These are phyloP conservation scores for Talaromyces rugulosus DNA, from an alignment of 2,329 filamentous ascomycete genomes.

Conservation along the genomic window DNA sequence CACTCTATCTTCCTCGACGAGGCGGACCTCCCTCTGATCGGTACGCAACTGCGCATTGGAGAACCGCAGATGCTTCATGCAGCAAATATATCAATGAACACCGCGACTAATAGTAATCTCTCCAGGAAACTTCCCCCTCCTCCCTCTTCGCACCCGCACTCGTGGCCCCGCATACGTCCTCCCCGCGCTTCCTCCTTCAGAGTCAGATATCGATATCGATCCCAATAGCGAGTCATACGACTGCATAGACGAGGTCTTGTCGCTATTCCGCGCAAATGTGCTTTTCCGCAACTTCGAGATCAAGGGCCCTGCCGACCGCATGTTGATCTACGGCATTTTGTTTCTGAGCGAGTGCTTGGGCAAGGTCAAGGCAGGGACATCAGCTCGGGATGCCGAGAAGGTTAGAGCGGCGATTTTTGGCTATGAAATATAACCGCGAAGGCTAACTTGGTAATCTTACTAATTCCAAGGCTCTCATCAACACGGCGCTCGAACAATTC, in stretches of 20 bases:
- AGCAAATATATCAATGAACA: background rate
- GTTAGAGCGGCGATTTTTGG: conserved; percentile 25
- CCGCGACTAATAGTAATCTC: background rate
- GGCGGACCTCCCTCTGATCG: conserved; percentile 63
- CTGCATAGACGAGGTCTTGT: conserved; percentile 87
- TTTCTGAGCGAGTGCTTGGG: conserved; percentile 86
- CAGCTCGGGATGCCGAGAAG: conserved; percentile 63
- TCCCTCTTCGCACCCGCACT: conserved; percentile 90
- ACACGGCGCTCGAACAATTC: conserved; percentile 91
- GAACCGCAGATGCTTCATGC: background rate
- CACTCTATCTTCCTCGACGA: conserved; percentile 93
- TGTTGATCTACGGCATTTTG: conserved; percentile 94
- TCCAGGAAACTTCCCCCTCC: conserved; percentile 85
- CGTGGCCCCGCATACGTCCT: conserved; percentile 93
- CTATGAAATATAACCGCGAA: background rate
- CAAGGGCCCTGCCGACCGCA: conserved; percentile 87
- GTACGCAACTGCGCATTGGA: conserved; percentile 30
- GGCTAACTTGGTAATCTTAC: background rate
- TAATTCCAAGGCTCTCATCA: conserved; percentile 70
- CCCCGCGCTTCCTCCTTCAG: conserved; percentile 57
- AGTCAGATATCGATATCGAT: conserved; percentile 54
- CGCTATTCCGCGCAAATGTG: conserved; percentile 93
- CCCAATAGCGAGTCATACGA: conserved; percentile 92
- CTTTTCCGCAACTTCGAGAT: conserved; percentile 99
- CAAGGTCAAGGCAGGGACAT: conserved; percentile 76